Conservation (phyloP, 148 eudicot species). For the Camellia granthamiana region DNA sequence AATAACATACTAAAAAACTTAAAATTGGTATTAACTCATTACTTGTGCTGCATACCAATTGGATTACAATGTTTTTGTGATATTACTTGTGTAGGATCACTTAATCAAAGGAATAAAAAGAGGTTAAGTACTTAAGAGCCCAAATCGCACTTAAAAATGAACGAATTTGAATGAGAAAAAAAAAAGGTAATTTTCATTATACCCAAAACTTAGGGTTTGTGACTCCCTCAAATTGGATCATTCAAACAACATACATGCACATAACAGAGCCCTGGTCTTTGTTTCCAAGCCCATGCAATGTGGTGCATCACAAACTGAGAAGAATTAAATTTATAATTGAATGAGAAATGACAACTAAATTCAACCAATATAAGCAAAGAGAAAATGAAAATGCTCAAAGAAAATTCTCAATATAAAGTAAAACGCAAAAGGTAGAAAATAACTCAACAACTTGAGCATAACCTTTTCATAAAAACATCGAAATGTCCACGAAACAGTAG, state of each 20-base stretch:
- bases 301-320: neutral
- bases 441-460: slow-evolving; percentile 9
- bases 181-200: too few relatives aligned
- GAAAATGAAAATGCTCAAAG: neutral
- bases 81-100: too few relatives aligned
- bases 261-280: neutral
- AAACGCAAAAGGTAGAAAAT: neutral
- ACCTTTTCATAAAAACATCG: slow-evolving; percentile 67
- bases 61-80: too few relatives aligned
- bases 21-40: too few relatives aligned
- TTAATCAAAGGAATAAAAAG: too few relatives aligned
- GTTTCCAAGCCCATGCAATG: neutral
- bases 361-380: neutral
- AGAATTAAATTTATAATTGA: neutral
- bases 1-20: too few relatives aligned
- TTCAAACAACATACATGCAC: neutral
- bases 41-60: too few relatives aligned
- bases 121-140: too few relatives aligned
- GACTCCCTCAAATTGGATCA: too few relatives aligned
- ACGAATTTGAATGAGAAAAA: too few relatives aligned
- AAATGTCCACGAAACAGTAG: slow-evolving; percentile 62
- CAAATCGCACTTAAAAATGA: too few relatives aligned
- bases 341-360: neutral
- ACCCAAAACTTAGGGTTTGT: too few relatives aligned
- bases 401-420: neutral